Conservation (phyloP, 2,329 filamentous ascomycete species). For the Calonectria leucothoes region DNA sequence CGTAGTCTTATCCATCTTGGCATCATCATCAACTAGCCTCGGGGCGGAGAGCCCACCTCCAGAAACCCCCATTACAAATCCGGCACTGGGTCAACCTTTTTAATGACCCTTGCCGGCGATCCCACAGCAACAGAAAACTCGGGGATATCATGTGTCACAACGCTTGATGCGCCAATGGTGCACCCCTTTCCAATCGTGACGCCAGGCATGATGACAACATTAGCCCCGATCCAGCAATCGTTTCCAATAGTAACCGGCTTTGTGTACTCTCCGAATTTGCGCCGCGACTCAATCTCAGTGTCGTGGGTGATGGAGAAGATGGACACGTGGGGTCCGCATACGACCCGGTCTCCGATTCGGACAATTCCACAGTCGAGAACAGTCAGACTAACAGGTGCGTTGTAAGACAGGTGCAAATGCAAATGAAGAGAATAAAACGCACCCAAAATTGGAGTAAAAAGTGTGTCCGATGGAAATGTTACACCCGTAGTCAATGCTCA, state of each 20-base stretch:
- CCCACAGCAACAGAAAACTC: conserved; percentile 60
- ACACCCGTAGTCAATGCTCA: conserved; percentile 73
- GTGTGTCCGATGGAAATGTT: conserved; percentile 70
- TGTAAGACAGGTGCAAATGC: neutral
- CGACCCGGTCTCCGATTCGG: conserved; percentile 73
- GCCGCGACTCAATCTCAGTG: conserved; percentile 63
- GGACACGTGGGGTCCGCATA: conserved; percentile 77
- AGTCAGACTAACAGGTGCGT: conserved; percentile 54
- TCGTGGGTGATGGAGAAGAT: conserved; percentile 79
- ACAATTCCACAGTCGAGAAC: conserved; percentile 80
- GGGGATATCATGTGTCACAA: conserved; percentile 61
- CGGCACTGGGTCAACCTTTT: conserved; percentile 54
- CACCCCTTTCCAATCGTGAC: conserved; percentile 64
- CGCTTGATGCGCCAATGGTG: conserved; percentile 60
- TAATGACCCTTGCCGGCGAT: conserved; percentile 59
- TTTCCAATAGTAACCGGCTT: conserved; percentile 59
- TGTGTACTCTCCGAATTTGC: conserved; percentile 58
- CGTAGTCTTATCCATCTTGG: too few species aligned
- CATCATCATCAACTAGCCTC: too few species aligned
- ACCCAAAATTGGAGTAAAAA: conserved; percentile 68
- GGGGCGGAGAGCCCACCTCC: neutral
- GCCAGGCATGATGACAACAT: conserved; percentile 61
- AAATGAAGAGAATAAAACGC: neutral
- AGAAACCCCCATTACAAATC: conserved; percentile 35
- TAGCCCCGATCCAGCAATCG: conserved; percentile 66